Conservation (phyloP, 129 eudicot species). For the Flaveria linearis region DNA sequence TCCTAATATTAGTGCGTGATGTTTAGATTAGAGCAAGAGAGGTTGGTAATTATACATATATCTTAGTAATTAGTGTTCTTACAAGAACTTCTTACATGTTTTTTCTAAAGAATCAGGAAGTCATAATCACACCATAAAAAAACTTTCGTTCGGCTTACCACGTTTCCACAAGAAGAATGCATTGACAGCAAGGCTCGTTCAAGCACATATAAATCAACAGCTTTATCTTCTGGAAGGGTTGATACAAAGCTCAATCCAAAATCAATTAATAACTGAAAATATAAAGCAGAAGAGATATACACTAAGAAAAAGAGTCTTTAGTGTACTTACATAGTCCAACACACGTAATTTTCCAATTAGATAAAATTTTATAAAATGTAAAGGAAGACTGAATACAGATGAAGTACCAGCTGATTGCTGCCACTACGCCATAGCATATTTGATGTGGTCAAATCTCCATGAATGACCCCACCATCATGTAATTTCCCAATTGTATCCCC, state of each 20-base stretch:
- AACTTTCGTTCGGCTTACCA: constrained; percentile 53
- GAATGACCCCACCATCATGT: constrained; percentile 93
- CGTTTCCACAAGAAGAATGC: constrained; percentile 98
- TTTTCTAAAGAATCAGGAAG: neutral
- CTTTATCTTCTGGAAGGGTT: constrained; percentile 98
- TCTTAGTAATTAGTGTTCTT: neutral
- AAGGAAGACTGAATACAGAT: neutral
- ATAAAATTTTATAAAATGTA: neutral
- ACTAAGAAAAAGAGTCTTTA: neutral
- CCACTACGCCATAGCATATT: constrained; percentile 74
- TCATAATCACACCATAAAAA: neutral
- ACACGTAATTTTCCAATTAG: neutral
- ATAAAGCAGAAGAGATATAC: neutral
- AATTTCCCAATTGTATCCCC: constrained; percentile 80
- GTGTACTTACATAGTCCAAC: neutral
- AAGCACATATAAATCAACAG: constrained; percentile 89
- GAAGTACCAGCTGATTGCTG: constrained; percentile 72
- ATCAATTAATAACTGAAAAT: constrained; percentile 71
- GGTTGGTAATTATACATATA: neutral
- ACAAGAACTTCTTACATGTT: neutral
- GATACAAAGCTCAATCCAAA: constrained; percentile 91
- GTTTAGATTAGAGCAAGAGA: neutral
- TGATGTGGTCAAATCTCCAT: constrained; percentile 95
- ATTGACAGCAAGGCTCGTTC: constrained; percentile 93
- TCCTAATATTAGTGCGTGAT: too few relatives aligned